Conservation (phyloP, 176 grass and related monocot genomes). For the sorghum (Sorghum bicolor) region DNA sequence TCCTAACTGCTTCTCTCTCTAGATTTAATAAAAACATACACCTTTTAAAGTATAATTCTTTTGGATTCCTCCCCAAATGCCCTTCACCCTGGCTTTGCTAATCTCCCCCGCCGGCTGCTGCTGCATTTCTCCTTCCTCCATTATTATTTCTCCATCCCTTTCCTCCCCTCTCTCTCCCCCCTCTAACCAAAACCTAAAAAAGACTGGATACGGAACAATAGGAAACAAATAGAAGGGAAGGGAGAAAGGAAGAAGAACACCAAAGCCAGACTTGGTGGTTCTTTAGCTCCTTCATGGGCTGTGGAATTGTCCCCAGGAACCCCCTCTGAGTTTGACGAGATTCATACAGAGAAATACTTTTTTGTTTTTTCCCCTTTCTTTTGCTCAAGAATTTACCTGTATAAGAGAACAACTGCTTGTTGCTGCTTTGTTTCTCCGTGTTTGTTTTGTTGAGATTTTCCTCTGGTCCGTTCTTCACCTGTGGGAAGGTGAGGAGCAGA, state of each 20-base stretch:
- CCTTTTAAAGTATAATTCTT: conserved; percentile 33
- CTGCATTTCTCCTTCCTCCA: conserved; percentile 39
- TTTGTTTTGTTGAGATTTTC: conserved; percentile 32
- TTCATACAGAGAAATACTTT: conserved; percentile 29
- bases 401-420: conserved; percentile 32
- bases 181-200: conserved; percentile 22
- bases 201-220: conserved; percentile 56
- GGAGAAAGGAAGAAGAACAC: conserved; percentile 42
- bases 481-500: conserved; percentile 33
- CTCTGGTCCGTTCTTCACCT: conserved; percentile 34
- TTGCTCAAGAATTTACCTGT: conserved; percentile 34
- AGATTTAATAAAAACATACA: conserved; percentile 33
- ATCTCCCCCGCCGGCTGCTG: neutral
- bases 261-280: conserved; percentile 33
- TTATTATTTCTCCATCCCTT: conserved; percentile 38
- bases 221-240: conserved; percentile 32
- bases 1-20: conserved; percentile 26
- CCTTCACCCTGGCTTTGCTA: conserved; percentile 44
- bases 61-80: conserved; percentile 48
- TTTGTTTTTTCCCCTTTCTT: conserved; percentile 22
- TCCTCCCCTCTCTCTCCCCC: neutral
- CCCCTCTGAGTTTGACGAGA: conserved; percentile 41
- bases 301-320: conserved; percentile 37
- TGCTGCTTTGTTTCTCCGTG: conserved; percentile 23
- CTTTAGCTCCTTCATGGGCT: conserved; percentile 26